These are phyloP conservation scores for Colletotrichum noveboracense DNA, from an alignment of 2,329 filamentous ascomycete genomes.

Conservation along the genomic window DNA sequence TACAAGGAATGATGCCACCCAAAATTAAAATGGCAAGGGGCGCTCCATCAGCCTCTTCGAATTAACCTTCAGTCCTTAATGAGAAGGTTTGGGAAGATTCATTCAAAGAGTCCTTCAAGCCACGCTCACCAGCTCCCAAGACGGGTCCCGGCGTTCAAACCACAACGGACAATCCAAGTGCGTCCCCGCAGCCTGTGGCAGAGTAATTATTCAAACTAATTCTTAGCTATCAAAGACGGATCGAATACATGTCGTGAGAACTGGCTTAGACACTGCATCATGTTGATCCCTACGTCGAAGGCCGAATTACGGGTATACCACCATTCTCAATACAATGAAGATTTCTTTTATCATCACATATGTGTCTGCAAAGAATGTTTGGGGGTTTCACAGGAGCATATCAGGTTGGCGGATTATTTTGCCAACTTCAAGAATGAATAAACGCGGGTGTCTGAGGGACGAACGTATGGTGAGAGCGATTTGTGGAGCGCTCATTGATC, in stretches of 20 bases:
- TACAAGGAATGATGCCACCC: neutral
- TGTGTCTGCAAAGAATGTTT: neutral
- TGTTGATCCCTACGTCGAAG: neutral
- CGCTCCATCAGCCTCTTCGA: neutral
- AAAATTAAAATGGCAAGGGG: neutral
- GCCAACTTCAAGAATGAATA: too few species aligned
- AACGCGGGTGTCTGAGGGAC: too few species aligned
- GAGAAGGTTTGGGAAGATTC: neutral
- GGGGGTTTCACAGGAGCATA: neutral
- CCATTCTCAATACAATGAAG: neutral
- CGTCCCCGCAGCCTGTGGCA: neutral
- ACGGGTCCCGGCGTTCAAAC: neutral
- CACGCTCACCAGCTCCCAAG: neutral
- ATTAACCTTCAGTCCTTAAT: neutral
- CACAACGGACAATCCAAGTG: neutral
- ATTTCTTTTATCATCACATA: neutral
- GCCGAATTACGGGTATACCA: neutral
- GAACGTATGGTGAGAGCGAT: neutral
- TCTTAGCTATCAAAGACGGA: neutral
- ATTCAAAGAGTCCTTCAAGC: neutral
- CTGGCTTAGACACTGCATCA: neutral
- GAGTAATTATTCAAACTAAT: neutral
- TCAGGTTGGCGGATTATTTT: neutral
- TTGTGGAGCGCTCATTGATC: neutral
- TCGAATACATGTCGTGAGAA: neutral